A percentile compares a stretch with the other conserved stretches of the same genome.
Evolutionary conservation across 305 asterid species (phyloP).

Genomic region (Fraxinus angustifolia): DNA sequence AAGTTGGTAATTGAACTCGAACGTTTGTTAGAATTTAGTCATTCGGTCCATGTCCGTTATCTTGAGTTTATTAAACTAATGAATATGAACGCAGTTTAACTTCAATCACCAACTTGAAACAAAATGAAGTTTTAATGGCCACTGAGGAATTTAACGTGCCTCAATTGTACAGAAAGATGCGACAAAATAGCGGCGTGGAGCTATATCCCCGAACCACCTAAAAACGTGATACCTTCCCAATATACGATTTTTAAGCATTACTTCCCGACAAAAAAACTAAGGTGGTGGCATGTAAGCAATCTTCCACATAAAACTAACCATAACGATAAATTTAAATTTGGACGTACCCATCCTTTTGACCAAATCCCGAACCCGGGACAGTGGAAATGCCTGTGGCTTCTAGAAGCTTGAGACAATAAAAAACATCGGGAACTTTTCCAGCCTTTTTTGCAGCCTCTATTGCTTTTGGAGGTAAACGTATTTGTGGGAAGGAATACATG

Average conservation of each 20-base stretch:
- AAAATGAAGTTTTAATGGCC: background rate
- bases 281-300: background rate
- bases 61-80: background rate
- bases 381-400: slow-evolving; percentile 99
- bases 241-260: background rate
- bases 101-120: background rate
- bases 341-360: slow-evolving; percentile 96
- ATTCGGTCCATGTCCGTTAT: background rate
- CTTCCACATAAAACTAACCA: background rate
- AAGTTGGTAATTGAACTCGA: background rate
- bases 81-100: background rate
- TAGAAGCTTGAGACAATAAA: slow-evolving; percentile 88
- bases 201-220: background rate
- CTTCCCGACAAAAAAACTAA: background rate
- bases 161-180: background rate
- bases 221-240: background rate
- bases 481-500: slow-evolving; percentile 99
- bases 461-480: slow-evolving; percentile 88
- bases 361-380: slow-evolving; percentile 98
- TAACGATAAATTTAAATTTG: background rate
- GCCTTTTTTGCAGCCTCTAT: slow-evolving; percentile 78
- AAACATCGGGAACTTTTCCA: slow-evolving; percentile 89
- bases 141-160: background rate
- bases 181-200: background rate
- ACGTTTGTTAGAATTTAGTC: background rate